Conservation (phyloP, 2,329 filamentous ascomycete genomes). For the Alternaria incomplexa region DNA sequence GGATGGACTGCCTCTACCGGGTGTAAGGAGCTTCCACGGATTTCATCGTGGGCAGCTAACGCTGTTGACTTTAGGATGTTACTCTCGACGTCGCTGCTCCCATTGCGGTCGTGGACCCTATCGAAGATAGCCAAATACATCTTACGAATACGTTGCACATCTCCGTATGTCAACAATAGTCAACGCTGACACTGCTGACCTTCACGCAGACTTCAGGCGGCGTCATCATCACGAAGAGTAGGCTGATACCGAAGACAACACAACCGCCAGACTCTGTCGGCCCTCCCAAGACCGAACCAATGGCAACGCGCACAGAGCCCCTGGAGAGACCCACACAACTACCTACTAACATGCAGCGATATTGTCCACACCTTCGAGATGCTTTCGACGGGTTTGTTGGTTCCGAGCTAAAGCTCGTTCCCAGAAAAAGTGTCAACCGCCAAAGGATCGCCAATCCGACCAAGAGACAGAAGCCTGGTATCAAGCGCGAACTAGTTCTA, state of each 20-base stretch:
- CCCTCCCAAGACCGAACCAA: neutral
- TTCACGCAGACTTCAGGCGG: neutral
- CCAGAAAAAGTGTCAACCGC: neutral
- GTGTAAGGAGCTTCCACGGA: constrained; percentile 25
- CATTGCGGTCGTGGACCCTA: constrained; percentile 29
- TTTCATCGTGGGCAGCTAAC: constrained; percentile 13
- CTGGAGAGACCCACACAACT: neutral
- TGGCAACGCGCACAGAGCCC: neutral
- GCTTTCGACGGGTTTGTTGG: constrained; percentile 21
- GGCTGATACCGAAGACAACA: neutral
- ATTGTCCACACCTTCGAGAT: neutral
- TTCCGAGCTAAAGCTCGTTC: constrained; percentile 6
- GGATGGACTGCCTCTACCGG: constrained; percentile 31
- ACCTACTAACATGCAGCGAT: neutral
- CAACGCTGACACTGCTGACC: neutral
- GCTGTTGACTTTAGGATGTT: constrained; percentile 18
- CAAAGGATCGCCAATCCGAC: neutral
- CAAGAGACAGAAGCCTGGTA: neutral
- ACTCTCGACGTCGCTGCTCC: constrained; percentile 1
- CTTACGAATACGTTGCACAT: no score
- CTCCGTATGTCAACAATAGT: neutral
- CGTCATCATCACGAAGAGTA: neutral
- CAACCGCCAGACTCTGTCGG: neutral
- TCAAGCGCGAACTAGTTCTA: constrained; percentile 8
- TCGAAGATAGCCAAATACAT: constrained; percentile 30